These are phyloP conservation scores for Saccharomyces jurei DNA, from an alignment of 805 yeast species.

Conservation along the genomic window DNA sequence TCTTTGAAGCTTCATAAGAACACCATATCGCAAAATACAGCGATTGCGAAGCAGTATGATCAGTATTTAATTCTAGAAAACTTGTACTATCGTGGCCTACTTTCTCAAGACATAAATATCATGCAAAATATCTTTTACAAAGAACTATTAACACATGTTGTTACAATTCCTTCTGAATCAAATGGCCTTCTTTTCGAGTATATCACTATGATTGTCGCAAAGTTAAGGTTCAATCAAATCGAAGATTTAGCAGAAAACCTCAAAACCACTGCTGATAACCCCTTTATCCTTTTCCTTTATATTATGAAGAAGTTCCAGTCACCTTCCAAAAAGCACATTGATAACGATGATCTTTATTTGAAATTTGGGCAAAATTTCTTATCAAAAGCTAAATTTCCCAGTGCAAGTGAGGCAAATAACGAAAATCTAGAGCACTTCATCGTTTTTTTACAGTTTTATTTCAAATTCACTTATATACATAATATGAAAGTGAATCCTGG, in stretches of 20 bases:
- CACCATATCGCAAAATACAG: not conserved
- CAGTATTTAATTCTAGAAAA: conserved; percentile 20
- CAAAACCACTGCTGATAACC: conserved; percentile 1
- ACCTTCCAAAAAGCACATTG: conserved; percentile 1
- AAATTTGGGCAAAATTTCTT: conserved; percentile 14
- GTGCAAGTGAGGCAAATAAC: conserved; percentile 33
- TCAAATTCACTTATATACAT: conserved; percentile 11
- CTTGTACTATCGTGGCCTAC: conserved; percentile 14
- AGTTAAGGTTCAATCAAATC: conserved; percentile 6
- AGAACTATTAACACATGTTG: conserved; percentile 9
- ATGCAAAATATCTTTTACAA: conserved; percentile 3
- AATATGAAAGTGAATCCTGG: conserved; percentile 10
- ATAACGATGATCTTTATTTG: conserved; percentile 13
- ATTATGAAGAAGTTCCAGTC: conserved; percentile 2
- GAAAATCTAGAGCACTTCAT: conserved; percentile 27
- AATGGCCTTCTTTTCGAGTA: conserved; percentile 21
- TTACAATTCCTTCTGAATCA: conserved; percentile 18
- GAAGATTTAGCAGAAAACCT: not conserved
- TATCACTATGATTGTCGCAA: conserved; percentile 15
- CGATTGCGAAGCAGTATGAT: not conserved
- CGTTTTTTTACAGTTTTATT: conserved; percentile 23
- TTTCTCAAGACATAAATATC: not conserved
- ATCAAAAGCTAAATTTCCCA: conserved; percentile 35
- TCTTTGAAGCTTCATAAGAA: not conserved
- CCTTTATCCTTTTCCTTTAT: conserved; percentile 7